Conservation (phyloP, 129 eudicot genomes). For the Flaveria robusta region DNA sequence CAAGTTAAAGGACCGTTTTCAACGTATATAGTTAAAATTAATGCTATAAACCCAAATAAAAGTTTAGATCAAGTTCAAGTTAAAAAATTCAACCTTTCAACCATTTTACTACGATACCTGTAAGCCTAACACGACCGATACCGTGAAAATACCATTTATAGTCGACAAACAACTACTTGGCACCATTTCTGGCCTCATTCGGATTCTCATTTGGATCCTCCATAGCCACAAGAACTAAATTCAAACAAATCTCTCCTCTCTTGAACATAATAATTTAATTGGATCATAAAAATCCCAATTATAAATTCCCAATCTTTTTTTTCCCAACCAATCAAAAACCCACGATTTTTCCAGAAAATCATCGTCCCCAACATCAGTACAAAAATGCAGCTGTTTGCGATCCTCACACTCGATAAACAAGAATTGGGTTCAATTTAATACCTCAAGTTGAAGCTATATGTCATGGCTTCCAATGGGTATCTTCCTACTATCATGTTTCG, state of each 20-base stretch:
- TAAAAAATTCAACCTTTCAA: too few species aligned
- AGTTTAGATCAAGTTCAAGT: too few species aligned
- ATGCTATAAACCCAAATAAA: too few species aligned
- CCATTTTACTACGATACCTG: too few species aligned
- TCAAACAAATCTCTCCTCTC: slow-evolving; percentile 13
- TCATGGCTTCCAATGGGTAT: slow-evolving; percentile 71
- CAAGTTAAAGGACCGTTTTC: too few species aligned
- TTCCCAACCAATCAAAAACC: slow-evolving; percentile 39
- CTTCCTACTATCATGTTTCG: slow-evolving; percentile 48
- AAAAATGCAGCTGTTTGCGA: slow-evolving; percentile 24
- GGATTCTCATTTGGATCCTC: slow-evolving; percentile 16
- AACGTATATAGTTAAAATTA: too few species aligned
- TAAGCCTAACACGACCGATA: too few species aligned
- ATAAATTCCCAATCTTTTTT: not conserved
- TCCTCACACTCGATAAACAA: slow-evolving; percentile 31
- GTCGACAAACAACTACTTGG: too few species aligned
- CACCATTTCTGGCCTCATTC: too few species aligned
- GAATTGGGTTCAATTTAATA: slow-evolving; percentile 21
- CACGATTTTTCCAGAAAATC: not conserved
- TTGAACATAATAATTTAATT: not conserved
- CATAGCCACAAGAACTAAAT: slow-evolving; percentile 28
- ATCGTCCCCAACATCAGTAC: not conserved
- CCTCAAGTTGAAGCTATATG: slow-evolving; percentile 45
- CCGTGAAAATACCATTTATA: too few species aligned
- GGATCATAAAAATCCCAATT: slow-evolving; percentile 36